Evolutionary conservation across 139 green algal species (phyloP).

Genomic region (Pleodorina starrii): DNA sequence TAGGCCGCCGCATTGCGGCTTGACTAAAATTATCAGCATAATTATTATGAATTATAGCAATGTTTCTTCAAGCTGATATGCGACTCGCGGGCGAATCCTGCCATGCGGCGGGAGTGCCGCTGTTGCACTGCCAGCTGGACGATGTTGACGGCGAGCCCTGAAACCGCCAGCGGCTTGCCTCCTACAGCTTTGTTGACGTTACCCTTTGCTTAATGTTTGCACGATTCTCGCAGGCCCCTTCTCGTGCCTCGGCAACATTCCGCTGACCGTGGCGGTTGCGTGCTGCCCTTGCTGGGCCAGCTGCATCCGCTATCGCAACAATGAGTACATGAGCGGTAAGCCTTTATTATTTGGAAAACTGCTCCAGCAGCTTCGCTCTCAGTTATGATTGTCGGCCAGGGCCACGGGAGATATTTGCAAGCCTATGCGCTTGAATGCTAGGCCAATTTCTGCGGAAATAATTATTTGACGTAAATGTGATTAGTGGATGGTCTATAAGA

Average conservation of each 20-base stretch:
- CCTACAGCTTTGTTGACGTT: background rate
- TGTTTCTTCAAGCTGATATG: background rate
- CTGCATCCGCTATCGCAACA: slow-evolving; percentile 27
- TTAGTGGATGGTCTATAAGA: background rate
- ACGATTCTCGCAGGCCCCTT: background rate
- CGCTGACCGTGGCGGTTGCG: slow-evolving; percentile 1
- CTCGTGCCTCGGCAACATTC: slow-evolving; percentile 12
- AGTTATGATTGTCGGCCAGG: background rate
- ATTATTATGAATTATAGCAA: background rate
- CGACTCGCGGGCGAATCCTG: background rate
- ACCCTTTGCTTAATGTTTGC: background rate
- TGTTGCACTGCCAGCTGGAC: background rate
- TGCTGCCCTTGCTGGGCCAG: slow-evolving; percentile 21
- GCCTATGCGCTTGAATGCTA: background rate
- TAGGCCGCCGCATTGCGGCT: background rate
- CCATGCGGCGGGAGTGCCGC: background rate
- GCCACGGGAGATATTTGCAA: background rate
- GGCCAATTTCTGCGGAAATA: background rate
- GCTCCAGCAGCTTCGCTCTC: background rate
- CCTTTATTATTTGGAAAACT: background rate
- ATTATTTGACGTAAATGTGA: background rate
- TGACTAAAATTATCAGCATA: background rate
- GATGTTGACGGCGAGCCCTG: background rate
- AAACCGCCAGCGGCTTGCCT: background rate
- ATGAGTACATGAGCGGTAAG: slow-evolving; percentile 33